Percentiles rank a stretch among this genome's conserved stretches.
Conservation (phyloP, 2,329 filamentous ascomycete species). For the Tothia fuscella region DNA sequence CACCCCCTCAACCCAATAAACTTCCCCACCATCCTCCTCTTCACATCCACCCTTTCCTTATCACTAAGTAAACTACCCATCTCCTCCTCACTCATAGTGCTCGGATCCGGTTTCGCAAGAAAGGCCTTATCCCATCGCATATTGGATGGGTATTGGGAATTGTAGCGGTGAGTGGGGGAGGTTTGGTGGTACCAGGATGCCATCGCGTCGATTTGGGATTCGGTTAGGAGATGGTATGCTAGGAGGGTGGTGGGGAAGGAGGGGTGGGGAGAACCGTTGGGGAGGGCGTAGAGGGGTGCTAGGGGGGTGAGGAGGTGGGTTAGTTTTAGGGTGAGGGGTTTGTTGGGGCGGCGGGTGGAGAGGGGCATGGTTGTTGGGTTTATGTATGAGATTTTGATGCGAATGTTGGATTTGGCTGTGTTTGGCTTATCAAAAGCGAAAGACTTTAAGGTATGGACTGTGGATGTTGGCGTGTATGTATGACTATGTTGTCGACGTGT, state of each 20-base stretch:
- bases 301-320: slow-evolving; percentile 3
- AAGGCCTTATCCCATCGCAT: slow-evolving; percentile 10
- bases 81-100: neutral
- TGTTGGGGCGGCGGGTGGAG: neutral
- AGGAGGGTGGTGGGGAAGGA: slow-evolving; percentile 6
- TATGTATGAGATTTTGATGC: neutral
- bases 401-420: neutral
- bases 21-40: slow-evolving; percentile 10
- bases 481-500: no score
- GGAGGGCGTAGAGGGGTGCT: slow-evolving; percentile 2
- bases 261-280: slow-evolving; percentile 5
- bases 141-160: neutral
- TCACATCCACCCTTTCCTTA: slow-evolving; percentile 7
- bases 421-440: neutral
- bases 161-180: neutral
- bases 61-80: neutral
- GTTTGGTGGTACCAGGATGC: slow-evolving; percentile 8
- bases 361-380: neutral
- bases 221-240: slow-evolving; percentile 10
- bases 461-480: no score
- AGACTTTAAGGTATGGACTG: neutral
- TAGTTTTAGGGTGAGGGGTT: slow-evolving; percentile 2
- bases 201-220: slow-evolving; percentile 10
- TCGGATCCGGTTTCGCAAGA: slow-evolving; percentile 2
- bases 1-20: slow-evolving; percentile 12